Evolutionary conservation across 2,329 filamentous ascomycete genomes (phyloP).

Genomic region (Cryphonectria naterciae): DNA sequence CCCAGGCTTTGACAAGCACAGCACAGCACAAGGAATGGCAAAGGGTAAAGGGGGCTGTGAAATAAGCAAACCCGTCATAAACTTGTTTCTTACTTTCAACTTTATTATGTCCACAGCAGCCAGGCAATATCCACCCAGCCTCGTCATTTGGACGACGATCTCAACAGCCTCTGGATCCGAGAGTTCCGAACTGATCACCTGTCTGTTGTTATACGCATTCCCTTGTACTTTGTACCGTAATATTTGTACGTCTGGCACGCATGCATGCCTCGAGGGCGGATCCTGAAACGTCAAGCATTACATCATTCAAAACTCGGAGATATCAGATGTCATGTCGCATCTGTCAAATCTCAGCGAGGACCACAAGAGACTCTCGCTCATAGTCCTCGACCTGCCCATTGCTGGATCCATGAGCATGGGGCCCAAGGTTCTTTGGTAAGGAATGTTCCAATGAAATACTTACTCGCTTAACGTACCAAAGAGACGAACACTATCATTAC

Average conservation of each 20-base stretch:
- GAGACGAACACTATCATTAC: neutral
- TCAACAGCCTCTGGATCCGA: neutral
- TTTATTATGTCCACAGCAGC: neutral
- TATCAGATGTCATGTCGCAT: neutral
- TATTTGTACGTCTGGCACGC: neutral
- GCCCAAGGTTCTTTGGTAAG: neutral
- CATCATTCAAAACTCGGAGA: neutral
- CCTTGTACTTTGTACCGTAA: too few species aligned
- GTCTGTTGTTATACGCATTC: too few species aligned
- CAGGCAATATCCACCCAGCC: neutral
- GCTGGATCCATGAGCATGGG: neutral
- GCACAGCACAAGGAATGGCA: neutral
- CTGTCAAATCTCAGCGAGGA: neutral
- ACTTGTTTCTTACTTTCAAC: neutral
- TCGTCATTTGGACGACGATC: neutral
- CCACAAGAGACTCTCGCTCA: neutral
- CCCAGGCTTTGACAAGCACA: neutral
- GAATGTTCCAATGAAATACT: neutral
- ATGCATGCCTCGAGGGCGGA: neutral
- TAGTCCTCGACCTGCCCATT: neutral
- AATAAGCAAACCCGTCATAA: neutral
- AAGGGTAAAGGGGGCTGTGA: conserved; percentile 2
- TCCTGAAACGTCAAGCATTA: neutral
- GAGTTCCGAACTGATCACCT: neutral
- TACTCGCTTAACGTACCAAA: neutral